Evolutionary conservation across 2,329 filamentous ascomycete genomes (phyloP).

Genomic region (Trichoderma atrobrunneum): DNA sequence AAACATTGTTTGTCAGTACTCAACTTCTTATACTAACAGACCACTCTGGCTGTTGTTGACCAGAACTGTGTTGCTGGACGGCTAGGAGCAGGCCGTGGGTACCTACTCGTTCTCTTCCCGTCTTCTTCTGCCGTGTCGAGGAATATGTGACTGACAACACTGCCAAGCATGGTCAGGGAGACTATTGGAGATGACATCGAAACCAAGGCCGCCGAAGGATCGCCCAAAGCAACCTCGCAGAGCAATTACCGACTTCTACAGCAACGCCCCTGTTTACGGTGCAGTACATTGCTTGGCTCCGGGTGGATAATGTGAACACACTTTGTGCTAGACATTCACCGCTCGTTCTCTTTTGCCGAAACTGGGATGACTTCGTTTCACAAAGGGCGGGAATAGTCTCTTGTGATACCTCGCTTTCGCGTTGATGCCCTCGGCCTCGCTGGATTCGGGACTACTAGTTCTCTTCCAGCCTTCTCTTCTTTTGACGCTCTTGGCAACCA

Average conservation of each 20-base stretch:
- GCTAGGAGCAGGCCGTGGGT: background rate
- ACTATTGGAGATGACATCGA: background rate
- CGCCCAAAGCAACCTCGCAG: background rate
- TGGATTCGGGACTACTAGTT: background rate
- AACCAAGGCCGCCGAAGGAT: background rate
- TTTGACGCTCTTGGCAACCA: background rate
- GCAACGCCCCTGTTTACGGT: background rate
- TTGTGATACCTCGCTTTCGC: slow-evolving; percentile 17
- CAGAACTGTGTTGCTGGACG: background rate
- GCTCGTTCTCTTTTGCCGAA: slow-evolving; percentile 7
- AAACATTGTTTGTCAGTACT: too few relatives aligned
- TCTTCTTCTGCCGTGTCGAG: background rate
- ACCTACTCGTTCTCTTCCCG: background rate
- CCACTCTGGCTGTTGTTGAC: background rate
- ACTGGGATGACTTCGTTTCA: slow-evolving; percentile 10
- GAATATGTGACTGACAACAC: background rate
- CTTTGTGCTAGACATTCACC: background rate
- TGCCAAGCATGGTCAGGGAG: background rate
- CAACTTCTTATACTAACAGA: too few relatives aligned
- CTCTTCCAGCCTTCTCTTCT: background rate
- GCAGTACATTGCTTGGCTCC: background rate
- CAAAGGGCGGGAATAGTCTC: slow-evolving; percentile 1
- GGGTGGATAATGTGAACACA: background rate
- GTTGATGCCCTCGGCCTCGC: slow-evolving; percentile 2
- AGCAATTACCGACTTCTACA: background rate